Conservation (phyloP, 805 yeast species). For the Barnettozyma vustinii region DNA sequence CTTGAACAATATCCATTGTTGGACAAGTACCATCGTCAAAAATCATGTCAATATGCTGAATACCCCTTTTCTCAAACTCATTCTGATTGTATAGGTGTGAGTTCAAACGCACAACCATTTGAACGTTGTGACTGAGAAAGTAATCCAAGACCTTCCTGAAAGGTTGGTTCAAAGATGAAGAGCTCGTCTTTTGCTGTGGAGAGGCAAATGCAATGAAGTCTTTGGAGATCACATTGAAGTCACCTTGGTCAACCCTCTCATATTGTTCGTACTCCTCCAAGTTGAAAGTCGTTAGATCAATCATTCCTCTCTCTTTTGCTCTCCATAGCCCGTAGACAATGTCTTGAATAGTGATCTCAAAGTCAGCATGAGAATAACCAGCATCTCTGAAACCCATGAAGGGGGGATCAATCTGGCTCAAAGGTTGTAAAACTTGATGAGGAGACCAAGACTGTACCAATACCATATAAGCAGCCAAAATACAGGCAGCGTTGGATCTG, state of each 20-base stretch:
- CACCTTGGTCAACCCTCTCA: conserved; percentile 96
- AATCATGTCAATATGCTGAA: conserved; percentile 90
- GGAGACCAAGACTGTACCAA: conserved; percentile 97
- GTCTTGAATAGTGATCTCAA: conserved; percentile 89
- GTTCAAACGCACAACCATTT: conserved; percentile 86
- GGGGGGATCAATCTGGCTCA: conserved; percentile 88
- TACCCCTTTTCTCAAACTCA: conserved; percentile 78
- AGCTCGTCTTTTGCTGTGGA: conserved; percentile 65
- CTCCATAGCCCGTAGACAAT: conserved; percentile 96
- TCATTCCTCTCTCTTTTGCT: conserved; percentile 86
- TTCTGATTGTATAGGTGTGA: conserved; percentile 83
- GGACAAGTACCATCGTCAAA: conserved; percentile 99
- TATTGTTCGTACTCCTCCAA: conserved; percentile 91
- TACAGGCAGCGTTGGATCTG: conserved; percentile 91
- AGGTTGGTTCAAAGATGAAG: conserved; percentile 53
- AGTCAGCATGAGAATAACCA: conserved; percentile 94
- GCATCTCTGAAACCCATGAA: conserved; percentile 96
- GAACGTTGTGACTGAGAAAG: conserved; percentile 68
- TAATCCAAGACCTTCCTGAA: conserved; percentile 77
- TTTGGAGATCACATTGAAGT: conserved; percentile 84
- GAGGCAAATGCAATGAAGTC: conserved; percentile 98
- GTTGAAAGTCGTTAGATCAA: conserved; percentile 81
- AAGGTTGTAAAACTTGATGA: conserved; percentile 92
- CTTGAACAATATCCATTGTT: conserved; percentile 84
- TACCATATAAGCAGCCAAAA: conserved; percentile 91